A percentile compares a stretch with the other conserved stretches of the same genome.
These are phyloP conservation scores for Isabelozyma heimii DNA, from an alignment of 805 yeast species.

Conservation along the genomic window DNA sequence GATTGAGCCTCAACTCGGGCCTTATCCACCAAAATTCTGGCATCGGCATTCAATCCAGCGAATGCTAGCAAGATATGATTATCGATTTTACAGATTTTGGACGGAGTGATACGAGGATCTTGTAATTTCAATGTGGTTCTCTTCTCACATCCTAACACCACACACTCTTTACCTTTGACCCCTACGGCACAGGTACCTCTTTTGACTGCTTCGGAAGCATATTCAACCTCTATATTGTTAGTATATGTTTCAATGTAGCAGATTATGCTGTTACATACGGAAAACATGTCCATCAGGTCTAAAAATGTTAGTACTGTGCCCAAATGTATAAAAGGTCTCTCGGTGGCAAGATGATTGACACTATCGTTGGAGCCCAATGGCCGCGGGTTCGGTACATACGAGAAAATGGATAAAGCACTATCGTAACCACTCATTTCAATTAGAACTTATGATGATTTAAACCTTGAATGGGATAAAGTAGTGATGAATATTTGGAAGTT, in stretches of 20 bases:
- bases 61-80: conserved; percentile 88
- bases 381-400: conserved; percentile 52
- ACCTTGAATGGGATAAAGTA: neutral
- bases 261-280: conserved; percentile 49
- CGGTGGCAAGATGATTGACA: neutral
- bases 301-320: conserved; percentile 23
- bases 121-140: conserved; percentile 93
- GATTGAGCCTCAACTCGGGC: conserved; percentile 97
- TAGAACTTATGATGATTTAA: neutral
- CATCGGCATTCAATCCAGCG: conserved; percentile 98
- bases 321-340: conserved; percentile 12
- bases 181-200: conserved; percentile 99
- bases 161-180: conserved; percentile 83
- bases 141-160: conserved; percentile 94
- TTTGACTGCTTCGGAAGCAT: conserved; percentile 96
- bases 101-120: conserved; percentile 94
- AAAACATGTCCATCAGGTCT: conserved; percentile 99
- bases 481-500: neutral
- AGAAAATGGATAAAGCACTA: conserved; percentile 95
- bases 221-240: conserved; percentile 74
- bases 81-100: conserved; percentile 89
- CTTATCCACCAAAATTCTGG: conserved; percentile 88
- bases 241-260: conserved; percentile 13
- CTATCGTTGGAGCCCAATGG: neutral
- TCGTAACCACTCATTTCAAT: conserved; percentile 97